Percentiles rank a stretch among this genome's conserved stretches.
Conservation (phyloP, 345 rosid genomes). For the Firmiana major region DNA sequence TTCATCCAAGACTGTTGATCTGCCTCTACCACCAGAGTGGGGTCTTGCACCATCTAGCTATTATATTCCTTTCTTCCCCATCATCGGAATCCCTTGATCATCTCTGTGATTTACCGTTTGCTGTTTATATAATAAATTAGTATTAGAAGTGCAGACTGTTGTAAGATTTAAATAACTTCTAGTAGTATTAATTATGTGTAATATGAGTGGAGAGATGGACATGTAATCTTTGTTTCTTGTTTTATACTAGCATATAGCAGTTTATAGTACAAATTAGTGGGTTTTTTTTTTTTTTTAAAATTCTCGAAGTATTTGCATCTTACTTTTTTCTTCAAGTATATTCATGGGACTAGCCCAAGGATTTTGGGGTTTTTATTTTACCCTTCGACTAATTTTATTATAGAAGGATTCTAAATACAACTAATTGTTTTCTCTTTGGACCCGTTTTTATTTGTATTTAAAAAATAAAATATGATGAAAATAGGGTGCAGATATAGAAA, state of each 20-base stretch:
- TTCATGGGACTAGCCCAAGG: background rate
- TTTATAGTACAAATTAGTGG: background rate
- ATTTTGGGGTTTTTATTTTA: too few species aligned
- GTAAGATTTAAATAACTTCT: background rate
- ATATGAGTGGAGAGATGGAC: background rate
- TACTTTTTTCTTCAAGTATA: background rate
- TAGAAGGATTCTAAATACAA: too few species aligned
- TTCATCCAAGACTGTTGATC: slow-evolving; percentile 64
- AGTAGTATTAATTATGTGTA: background rate
- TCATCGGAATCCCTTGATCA: slow-evolving; percentile 76
- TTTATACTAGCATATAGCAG: slow-evolving; percentile 8
- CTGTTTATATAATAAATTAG: background rate
- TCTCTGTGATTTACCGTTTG: background rate
- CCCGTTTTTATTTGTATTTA: too few species aligned
- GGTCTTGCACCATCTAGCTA: slow-evolving; percentile 89
- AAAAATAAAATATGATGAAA: too few species aligned
- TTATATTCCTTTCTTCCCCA: slow-evolving; percentile 73
- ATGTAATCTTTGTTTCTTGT: slow-evolving; percentile 2
- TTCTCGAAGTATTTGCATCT: background rate
- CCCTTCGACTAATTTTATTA: too few species aligned
- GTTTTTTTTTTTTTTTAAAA: background rate
- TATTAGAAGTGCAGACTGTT: background rate
- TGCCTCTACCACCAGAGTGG: slow-evolving; percentile 84
- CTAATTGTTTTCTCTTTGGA: too few species aligned
- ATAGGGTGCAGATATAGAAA: too few species aligned